Conservation (phyloP, 495 filamentous ascomycete species). For the Lophium mytilinum region DNA sequence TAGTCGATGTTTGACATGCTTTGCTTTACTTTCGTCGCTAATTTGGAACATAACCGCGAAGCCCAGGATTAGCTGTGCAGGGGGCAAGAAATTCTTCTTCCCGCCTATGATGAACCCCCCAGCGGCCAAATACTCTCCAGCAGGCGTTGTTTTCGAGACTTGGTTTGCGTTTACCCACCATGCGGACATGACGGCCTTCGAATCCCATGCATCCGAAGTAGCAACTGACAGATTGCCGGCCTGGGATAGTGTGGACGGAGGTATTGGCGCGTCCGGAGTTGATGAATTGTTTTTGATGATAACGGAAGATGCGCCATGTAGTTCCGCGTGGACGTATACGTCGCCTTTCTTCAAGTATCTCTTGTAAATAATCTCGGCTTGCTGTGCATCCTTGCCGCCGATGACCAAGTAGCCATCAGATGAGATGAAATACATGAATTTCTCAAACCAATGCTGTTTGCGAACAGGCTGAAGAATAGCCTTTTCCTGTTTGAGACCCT, state of each 20-base stretch:
- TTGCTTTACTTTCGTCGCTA: conserved; percentile 76
- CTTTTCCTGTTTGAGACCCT: conserved; percentile 85
- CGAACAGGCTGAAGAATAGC: conserved; percentile 74
- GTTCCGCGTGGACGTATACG: conserved; percentile 83
- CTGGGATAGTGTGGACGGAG: conserved; percentile 84
- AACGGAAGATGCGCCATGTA: conserved; percentile 72
- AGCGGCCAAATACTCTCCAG: conserved; percentile 68
- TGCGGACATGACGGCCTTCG: conserved; percentile 86
- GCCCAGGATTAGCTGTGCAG: conserved; percentile 78
- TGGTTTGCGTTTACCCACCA: conserved; percentile 90
- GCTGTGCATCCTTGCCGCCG: conserved; percentile 73
- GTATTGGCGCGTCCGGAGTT: conserved; percentile 72
- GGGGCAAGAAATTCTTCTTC: conserved; percentile 83
- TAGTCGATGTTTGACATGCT: conserved; percentile 67
- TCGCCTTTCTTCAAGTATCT: conserved; percentile 81
- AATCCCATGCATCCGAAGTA: conserved; percentile 86
- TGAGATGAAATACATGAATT: conserved; percentile 89
- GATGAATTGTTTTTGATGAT: conserved; percentile 77
- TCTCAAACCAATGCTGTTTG: conserved; percentile 88
- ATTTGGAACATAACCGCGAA: conserved; percentile 82
- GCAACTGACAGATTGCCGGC: conserved; percentile 77
- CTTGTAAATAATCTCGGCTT: conserved; percentile 84
- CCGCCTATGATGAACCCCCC: conserved; percentile 76
- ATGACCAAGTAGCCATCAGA: conserved; percentile 93
- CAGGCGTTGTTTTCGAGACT: conserved; percentile 69